Evolutionary conservation across 1,139 yeast species (phyloP).

Genomic region (Pichia sp.): DNA sequence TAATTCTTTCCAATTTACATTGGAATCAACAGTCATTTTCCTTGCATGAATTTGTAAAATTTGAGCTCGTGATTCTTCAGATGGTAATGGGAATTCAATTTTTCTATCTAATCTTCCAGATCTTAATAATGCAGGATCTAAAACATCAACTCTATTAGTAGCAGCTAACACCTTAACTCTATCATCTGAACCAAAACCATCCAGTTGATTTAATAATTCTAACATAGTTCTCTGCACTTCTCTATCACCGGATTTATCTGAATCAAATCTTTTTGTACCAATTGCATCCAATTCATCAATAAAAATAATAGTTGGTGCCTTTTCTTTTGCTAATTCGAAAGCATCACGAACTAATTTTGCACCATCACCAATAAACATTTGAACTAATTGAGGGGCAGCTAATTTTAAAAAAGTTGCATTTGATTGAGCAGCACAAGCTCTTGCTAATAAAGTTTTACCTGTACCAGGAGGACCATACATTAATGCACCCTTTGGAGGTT

Average conservation of each 20-base stretch:
- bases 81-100: constrained; percentile 94
- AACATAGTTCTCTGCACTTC: constrained; percentile 99
- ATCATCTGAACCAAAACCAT: constrained; percentile 98
- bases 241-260: constrained; percentile 96
- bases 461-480: constrained; percentile 99
- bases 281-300: constrained; percentile 98
- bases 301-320: constrained; percentile 95
- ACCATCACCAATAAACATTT: constrained; percentile 99
- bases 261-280: constrained; percentile 97
- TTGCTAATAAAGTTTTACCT: constrained; percentile 91
- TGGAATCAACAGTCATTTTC: constrained; percentile 89
- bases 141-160: constrained; percentile 93
- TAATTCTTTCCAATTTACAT: constrained; percentile 95
- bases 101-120: constrained; percentile 97
- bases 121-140: constrained; percentile 94
- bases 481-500: constrained; percentile 96
- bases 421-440: constrained; percentile 99
- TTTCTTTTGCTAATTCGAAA: constrained; percentile 95
- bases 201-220: constrained; percentile 92
- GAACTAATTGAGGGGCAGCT: constrained; percentile 98
- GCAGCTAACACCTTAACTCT: constrained; percentile 97
- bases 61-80: constrained; percentile 95
- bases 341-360: constrained; percentile 98
- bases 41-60: constrained; percentile 95
- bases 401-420: constrained; percentile 95